Base-by-base conservation (phyloP, 139 green algal genomes). In the Pleodorina starrii region DNA sequence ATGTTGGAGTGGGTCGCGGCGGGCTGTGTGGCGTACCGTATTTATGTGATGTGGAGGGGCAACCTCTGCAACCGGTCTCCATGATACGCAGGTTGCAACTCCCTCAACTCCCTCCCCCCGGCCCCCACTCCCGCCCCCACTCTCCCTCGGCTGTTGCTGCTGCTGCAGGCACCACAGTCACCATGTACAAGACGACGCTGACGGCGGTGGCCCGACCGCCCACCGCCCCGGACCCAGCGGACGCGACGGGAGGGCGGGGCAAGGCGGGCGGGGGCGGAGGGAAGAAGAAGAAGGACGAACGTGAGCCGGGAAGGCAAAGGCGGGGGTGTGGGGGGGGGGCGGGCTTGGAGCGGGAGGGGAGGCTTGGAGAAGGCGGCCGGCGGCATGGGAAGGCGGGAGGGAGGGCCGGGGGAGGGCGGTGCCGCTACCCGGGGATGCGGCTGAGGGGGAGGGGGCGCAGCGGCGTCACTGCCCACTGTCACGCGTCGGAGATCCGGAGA, bases 241-340 rank as follows among this genome's bases (percentile, higher is more conserved):
- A 43, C 1, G 51, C 36, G 42, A 16, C 35, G 6, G 27, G 44
- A 43, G 74, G 44, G 19, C 40, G 40, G 40, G 14, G 27, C 44
- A 82, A 82, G 44, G 44, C 43, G 44, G 74, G 16, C 11, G 72
- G 27, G 7, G 44, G 72, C 40, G 72, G 23, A 38, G 29, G 19
- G 25, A 86, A 86, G 79, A 87, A 87, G 81, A 87, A 87, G 81
- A 29, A 5, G 12, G 81, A 87, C 5, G 81, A 77, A 51, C 42
- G 81, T 87, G 60, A 77, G 81, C 2, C 6, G n/a, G 42, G 38
- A 2, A 77, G 69, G 27, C 10, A 2, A 44, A 40, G 63, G 40
- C 36, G 32, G 40, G 36, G 66, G 4, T 16, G 66, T 27, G 42
- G 5, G 29, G 21, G 57, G 57, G 38, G 40, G 17, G 71, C 11